Evolutionary conservation across 305 asterid genomes (phyloP).

Genomic region (Fraxinus latifolia): DNA sequence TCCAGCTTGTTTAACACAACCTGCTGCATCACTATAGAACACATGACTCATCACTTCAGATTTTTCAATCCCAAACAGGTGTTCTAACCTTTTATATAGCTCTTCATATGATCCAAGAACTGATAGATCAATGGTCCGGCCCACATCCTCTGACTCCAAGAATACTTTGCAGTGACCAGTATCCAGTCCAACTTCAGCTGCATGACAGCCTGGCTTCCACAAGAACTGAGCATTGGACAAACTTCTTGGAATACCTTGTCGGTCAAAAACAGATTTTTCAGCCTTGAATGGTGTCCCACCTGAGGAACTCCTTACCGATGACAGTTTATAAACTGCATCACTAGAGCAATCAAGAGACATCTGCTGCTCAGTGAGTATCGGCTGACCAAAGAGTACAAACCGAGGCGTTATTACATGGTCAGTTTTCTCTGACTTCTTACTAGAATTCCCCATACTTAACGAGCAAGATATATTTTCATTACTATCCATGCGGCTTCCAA

Average conservation of each 20-base stretch:
- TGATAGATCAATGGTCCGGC: conserved; percentile 74
- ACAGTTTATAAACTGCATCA: conserved; percentile 32
- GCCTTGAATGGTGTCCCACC: background rate
- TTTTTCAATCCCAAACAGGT: conserved; percentile 67
- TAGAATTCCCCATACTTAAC: conserved; percentile 61
- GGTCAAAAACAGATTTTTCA: background rate
- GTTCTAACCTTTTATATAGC: conserved; percentile 49
- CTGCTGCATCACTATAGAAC: conserved; percentile 57
- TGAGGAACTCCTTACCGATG: conserved; percentile 29
- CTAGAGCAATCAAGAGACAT: conserved; percentile 46
- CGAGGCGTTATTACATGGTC: conserved; percentile 44
- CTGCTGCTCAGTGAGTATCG: conserved; percentile 93
- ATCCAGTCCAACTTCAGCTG: conserved; percentile 47
- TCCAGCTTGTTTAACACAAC: conserved; percentile 69
- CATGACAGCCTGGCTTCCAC: conserved; percentile 42
- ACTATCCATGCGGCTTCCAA: conserved; percentile 30
- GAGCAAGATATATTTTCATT: conserved; percentile 66
- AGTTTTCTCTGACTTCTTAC: conserved; percentile 41
- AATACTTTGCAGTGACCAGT: conserved; percentile 81
- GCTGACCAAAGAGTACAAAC: conserved; percentile 86
- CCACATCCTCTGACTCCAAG: conserved; percentile 76
- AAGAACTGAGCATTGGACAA: conserved; percentile 30
- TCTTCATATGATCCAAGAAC: conserved; percentile 75
- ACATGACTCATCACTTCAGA: conserved; percentile 50
- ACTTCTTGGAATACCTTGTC: conserved; percentile 24